phyloP scores from a whole-genome alignment of 1,284 basidiomycete species.

The Ustilago sp. region DNA sequence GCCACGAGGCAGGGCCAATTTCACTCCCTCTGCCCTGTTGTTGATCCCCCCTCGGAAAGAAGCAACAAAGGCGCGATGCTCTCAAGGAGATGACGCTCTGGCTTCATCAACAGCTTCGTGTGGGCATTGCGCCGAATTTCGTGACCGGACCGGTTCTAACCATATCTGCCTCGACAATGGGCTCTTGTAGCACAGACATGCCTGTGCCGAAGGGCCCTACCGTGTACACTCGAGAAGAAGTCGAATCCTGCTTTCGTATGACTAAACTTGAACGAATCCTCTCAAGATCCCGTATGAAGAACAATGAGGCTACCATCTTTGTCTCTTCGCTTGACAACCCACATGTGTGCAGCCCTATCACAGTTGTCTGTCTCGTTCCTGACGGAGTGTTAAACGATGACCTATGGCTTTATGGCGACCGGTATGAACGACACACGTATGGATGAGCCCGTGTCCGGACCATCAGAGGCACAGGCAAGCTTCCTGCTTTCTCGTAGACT shows the following conservation, averaged over 20 bases:
- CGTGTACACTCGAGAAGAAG: not conserved
- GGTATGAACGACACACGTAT: not conserved
- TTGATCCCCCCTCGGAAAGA: too few species aligned
- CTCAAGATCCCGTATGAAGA: too few species aligned
- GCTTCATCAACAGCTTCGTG: too few species aligned
- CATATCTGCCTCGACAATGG: not conserved
- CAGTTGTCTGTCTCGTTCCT: not conserved
- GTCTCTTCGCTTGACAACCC: too few species aligned
- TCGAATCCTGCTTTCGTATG: not conserved
- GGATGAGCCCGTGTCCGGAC: not conserved
- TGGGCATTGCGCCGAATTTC: too few species aligned
- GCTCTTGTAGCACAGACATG: not conserved
- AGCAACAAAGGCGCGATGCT: not conserved
- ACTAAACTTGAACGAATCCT: too few species aligned
- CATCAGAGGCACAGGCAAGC: not conserved
- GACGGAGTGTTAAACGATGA: not conserved
- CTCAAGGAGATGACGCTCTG: not conserved
- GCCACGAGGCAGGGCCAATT: not conserved
- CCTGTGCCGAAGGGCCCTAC: not conserved
- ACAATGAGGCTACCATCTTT: too few species aligned
- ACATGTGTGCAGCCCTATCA: too few species aligned
- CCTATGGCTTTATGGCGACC: not conserved
- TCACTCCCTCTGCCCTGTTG: not conserved
- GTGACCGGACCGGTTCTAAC: not conserved
- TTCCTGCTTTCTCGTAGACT: too few species aligned